Percentiles rank a stretch among this genome's conserved stretches.
Conservation (phyloP, 257 asterid genomes). For the Perilla frutescens region DNA sequence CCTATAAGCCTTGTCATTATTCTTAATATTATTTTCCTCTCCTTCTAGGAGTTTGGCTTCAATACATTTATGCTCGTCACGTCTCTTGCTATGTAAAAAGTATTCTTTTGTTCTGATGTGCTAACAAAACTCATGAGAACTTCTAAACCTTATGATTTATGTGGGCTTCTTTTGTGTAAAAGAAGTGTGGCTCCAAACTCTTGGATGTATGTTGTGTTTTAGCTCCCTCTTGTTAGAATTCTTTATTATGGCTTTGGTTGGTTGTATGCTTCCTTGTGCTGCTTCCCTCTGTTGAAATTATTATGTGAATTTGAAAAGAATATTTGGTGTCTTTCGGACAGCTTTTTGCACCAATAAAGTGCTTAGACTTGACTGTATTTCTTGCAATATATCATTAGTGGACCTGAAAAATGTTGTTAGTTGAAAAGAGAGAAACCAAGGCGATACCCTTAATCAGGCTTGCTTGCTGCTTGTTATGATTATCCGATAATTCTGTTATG, state of each 20-base stretch:
- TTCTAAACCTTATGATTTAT: not conserved
- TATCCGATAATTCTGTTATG: not conserved
- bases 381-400: not conserved
- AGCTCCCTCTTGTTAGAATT: not conserved
- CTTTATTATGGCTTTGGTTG: slow-evolving; percentile 1
- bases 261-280: slow-evolving; percentile 8
- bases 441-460: not conserved
- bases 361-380: not conserved
- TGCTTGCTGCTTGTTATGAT: not conserved
- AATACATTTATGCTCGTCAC: not conserved
- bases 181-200: not conserved
- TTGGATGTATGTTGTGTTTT: not conserved
- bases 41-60: not conserved
- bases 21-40: not conserved
- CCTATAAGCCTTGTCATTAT: not conserved
- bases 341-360: not conserved
- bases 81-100: not conserved
- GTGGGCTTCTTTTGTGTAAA: not conserved
- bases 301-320: slow-evolving; percentile 1
- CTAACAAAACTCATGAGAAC: not conserved
- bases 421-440: not conserved
- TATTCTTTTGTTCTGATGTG: not conserved
- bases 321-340: not conserved
- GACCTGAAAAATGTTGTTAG: slow-evolving; percentile 6
- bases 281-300: not conserved